Percentiles rank a stretch among this genome's conserved stretches.
These are phyloP conservation scores for Epichloe sp. DNA, from an alignment of 2,329 filamentous ascomycete genomes.

Conservation along the genomic window DNA sequence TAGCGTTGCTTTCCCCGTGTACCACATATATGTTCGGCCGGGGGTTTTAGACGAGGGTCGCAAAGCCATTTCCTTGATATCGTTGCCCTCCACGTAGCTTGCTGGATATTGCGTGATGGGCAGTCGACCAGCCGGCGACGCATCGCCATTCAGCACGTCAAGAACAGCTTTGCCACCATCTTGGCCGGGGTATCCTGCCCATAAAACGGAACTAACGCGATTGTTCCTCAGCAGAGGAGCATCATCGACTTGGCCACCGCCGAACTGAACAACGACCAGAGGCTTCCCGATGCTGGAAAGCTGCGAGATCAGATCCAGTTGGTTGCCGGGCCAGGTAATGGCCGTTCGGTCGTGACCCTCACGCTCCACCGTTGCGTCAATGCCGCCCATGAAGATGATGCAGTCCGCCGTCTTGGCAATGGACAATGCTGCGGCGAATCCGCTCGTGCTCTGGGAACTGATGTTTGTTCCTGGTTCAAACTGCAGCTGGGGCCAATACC, in stretches of 20 bases:
- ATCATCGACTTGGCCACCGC: constrained; percentile 40
- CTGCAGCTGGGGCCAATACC: neutral
- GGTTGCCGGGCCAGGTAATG: constrained; percentile 37
- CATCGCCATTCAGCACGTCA: constrained; percentile 37
- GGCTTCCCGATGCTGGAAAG: constrained; percentile 30
- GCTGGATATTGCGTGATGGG: constrained; percentile 43
- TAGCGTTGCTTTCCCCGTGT: constrained; percentile 33
- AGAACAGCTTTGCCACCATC: constrained; percentile 42
- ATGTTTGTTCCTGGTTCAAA: neutral
- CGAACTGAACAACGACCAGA: constrained; percentile 37
- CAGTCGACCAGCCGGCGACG: constrained; percentile 38
- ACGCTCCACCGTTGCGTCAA: constrained; percentile 37
- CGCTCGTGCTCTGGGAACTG: neutral
- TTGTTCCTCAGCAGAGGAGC: constrained; percentile 31
- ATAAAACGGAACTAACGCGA: constrained; percentile 38
- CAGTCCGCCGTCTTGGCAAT: constrained; percentile 21
- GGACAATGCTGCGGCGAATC: neutral
- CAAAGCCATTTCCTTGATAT: constrained; percentile 43
- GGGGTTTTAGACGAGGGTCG: constrained; percentile 32
- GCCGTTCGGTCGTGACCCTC: constrained; percentile 38
- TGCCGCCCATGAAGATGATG: constrained; percentile 43
- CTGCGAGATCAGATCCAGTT: constrained; percentile 34
- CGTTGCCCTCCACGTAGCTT: constrained; percentile 33
- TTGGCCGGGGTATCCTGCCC: constrained; percentile 48
- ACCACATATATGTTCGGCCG: constrained; percentile 48